Evolutionary conservation across 176 grass and related monocot species (phyloP).

Genomic region (Zizania latifolia): DNA sequence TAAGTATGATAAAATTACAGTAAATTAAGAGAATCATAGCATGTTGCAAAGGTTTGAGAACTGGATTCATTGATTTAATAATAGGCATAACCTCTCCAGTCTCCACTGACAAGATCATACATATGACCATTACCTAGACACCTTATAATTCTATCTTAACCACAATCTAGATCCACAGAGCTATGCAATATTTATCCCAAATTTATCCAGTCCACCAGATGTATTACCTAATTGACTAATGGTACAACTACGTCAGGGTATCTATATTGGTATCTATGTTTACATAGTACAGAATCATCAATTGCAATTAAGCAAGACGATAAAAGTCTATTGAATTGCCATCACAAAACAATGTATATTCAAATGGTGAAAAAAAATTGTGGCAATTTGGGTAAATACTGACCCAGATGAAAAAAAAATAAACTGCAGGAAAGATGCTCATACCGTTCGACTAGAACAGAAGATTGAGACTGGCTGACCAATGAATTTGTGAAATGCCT

Average conservation of each 20-base stretch:
- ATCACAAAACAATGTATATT: background rate
- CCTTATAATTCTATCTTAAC: background rate
- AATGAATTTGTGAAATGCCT: slow-evolving; percentile 86
- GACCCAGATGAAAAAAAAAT: background rate
- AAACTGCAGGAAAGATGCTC: slow-evolving; percentile 2
- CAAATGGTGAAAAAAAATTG: slow-evolving; percentile 1
- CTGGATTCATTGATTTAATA: background rate
- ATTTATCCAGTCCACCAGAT: background rate
- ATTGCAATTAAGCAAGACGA: background rate
- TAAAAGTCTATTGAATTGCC: background rate
- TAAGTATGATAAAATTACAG: background rate
- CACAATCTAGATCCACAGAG: background rate
- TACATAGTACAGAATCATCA: background rate
- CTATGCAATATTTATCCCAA: background rate
- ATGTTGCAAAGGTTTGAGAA: slow-evolving; percentile 6
- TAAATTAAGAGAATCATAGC: background rate
- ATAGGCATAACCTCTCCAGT: background rate
- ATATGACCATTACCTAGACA: background rate
- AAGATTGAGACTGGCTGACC: slow-evolving; percentile 66
- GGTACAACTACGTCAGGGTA: background rate
- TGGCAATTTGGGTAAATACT: background rate
- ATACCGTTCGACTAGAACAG: slow-evolving; percentile 88
- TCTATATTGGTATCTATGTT: background rate
- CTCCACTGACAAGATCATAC: background rate
- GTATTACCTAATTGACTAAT: background rate